phyloP scores from a whole-genome alignment of 2,329 filamentous ascomycete genomes.

The Colletotrichum trifolii region DNA sequence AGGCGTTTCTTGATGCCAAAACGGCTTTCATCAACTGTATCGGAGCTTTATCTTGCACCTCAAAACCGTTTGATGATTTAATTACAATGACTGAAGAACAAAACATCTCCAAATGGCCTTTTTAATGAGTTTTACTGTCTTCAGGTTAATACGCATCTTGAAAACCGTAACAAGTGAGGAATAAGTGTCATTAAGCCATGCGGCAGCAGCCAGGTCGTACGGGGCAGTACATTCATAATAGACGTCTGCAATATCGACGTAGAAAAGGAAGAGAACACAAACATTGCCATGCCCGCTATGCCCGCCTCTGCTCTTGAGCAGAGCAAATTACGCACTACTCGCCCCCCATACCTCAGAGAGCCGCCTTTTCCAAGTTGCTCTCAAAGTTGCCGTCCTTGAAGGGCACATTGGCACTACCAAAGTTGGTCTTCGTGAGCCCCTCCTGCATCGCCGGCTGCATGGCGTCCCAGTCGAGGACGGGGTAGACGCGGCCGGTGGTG shows the following conservation, averaged over 20 bases:
- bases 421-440: conserved; percentile 51
- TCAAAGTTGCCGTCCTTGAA: conserved; percentile 48
- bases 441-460: conserved; percentile 47
- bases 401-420: conserved; percentile 54
- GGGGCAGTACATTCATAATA: too few species aligned
- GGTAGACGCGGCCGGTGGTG: conserved; percentile 50
- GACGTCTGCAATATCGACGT: background rate
- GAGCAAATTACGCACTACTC: background rate
- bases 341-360: background rate
- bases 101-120: too few species aligned
- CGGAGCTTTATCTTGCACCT: too few species aligned
- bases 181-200: too few species aligned
- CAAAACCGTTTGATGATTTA: too few species aligned
- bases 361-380: conserved; percentile 20
- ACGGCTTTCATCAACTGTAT: too few species aligned
- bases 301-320: background rate
- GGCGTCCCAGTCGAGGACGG: conserved; percentile 57
- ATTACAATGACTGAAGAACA: too few species aligned
- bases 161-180: too few species aligned
- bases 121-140: too few species aligned
- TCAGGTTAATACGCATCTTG: too few species aligned
- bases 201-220: too few species aligned
- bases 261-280: background rate
- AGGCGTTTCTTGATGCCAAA: too few species aligned
- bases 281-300: background rate